Conservation (phyloP, 495 filamentous ascomycete genomes). For the Aspergillus haitiensis region DNA sequence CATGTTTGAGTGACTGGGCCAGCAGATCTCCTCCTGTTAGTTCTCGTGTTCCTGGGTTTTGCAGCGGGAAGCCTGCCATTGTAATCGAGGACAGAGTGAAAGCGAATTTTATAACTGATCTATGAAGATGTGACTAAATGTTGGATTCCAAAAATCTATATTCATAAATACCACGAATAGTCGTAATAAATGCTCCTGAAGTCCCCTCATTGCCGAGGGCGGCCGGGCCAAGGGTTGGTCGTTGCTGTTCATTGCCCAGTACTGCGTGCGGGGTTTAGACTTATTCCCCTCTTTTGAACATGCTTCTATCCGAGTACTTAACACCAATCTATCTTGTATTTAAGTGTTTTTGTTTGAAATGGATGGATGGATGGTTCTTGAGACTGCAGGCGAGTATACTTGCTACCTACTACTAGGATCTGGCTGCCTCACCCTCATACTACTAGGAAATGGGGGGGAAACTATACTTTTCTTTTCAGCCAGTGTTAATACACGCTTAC, state of each 20-base stretch:
- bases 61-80: constrained; percentile 32
- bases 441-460: no score
- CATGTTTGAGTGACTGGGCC: constrained; percentile 30
- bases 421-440: no score
- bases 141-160: no score
- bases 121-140: no score
- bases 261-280: constrained; percentile 1
- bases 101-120: no score
- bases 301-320: not conserved
- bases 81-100: constrained; percentile 41
- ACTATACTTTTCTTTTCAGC: no score
- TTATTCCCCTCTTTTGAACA: not conserved
- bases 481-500: no score
- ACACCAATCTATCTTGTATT: no score
- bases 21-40: constrained; percentile 34
- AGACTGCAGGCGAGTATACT: no score
- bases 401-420: no score
- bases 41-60: constrained; percentile 25
- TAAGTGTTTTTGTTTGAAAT: no score
- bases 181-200: not conserved
- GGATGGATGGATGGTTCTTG: no score
- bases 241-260: not conserved
- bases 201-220: not conserved
- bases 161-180: not conserved
- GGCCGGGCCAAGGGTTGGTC: not conserved